phyloP scores from a whole-genome alignment of 1,139 yeast genomes.

The Wickerhamiella infanticola region DNA sequence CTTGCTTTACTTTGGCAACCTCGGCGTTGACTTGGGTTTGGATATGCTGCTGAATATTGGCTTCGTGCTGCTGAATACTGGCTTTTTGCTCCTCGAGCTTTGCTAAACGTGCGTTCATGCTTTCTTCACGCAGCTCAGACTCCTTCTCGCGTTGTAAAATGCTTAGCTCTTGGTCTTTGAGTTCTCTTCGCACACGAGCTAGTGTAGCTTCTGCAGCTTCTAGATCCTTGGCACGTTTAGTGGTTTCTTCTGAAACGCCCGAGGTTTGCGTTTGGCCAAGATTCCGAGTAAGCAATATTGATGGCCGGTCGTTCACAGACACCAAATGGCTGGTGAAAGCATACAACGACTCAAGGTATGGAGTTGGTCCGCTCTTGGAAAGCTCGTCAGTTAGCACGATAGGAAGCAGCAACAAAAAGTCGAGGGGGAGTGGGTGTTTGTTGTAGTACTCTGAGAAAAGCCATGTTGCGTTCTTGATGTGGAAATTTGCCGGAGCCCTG shows the following conservation, averaged over 20 bases:
- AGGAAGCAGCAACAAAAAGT: conserved; percentile 66
- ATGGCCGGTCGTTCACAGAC: conserved; percentile 29
- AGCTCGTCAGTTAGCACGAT: conserved; percentile 75
- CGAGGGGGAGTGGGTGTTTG: conserved; percentile 43
- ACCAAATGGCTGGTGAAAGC: conserved; percentile 60
- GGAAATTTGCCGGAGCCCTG: conserved; percentile 11
- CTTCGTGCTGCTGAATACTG: neutral
- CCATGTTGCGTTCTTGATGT: conserved; percentile 32
- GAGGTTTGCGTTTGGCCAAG: neutral
- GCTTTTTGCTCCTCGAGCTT: conserved; percentile 6
- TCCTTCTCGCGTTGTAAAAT: conserved; percentile 9
- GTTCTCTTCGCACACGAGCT: neutral
- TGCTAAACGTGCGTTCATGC: conserved; percentile 7
- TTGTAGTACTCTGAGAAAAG: conserved; percentile 48
- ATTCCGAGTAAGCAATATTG: conserved; percentile 3
- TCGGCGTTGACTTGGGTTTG: neutral
- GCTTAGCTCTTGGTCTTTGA: conserved; percentile 13
- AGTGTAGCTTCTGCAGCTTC: neutral
- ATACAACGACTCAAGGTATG: conserved; percentile 75
- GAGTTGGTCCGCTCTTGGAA: conserved; percentile 52
- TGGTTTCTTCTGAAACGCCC: conserved; percentile 1
- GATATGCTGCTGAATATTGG: neutral
- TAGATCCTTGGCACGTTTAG: conserved; percentile 1
- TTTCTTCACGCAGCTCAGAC: conserved; percentile 5
- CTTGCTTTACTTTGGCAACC: neutral